These are phyloP conservation scores for Rhodomyrtus psidioides DNA, from an alignment of 441 rosid genomes.

Conservation along the genomic window DNA sequence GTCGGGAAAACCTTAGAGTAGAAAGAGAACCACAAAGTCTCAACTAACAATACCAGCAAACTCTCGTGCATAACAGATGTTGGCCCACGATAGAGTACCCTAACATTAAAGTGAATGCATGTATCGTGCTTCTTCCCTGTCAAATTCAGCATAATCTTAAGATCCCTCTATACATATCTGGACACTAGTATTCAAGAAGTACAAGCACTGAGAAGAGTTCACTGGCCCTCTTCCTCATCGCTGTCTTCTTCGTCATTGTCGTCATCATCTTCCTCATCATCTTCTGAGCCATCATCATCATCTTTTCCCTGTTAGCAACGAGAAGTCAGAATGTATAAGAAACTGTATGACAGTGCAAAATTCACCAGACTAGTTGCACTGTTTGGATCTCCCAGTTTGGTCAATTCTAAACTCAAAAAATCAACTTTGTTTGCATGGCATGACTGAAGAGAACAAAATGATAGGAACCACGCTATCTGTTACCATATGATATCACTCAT, in stretches of 20 bases:
- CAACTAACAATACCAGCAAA: not conserved
- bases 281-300: slow-evolving; percentile 55
- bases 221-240: slow-evolving; percentile 32
- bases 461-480: not conserved
- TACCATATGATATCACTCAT: not conserved
- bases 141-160: not conserved
- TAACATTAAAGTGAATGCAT: not conserved
- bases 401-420: not conserved
- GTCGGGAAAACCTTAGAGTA: not conserved
- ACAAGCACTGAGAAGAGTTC: not conserved
- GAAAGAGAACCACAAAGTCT: not conserved
- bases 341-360: not conserved
- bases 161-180: slow-evolving; percentile 10
- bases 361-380: not conserved
- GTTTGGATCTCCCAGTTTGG: not conserved
- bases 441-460: not conserved
- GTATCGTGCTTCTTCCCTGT: not conserved
- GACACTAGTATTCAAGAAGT: not conserved
- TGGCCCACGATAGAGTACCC: not conserved
- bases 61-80: not conserved
- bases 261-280: slow-evolving; percentile 54
- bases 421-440: not conserved
- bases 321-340: not conserved
- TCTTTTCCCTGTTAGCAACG: slow-evolving; percentile 44
- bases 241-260: slow-evolving; percentile 33